Percentiles rank a stretch among this genome's conserved stretches.
Conservation (phyloP, 2,329 filamentous ascomycete species). For the Neofusicoccum laricinum region DNA sequence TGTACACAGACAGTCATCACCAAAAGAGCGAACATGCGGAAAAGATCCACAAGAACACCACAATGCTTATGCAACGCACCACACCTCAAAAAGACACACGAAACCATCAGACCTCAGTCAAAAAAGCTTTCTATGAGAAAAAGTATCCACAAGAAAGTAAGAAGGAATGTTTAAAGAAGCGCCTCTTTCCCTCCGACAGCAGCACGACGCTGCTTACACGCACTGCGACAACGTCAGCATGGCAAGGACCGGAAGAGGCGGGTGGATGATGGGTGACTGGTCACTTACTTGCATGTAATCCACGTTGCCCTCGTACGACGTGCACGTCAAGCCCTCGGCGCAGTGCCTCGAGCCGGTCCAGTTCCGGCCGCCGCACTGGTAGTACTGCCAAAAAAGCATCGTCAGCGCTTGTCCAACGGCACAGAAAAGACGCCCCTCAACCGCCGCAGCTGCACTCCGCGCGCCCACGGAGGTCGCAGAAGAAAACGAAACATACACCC, state of each 20-base stretch:
- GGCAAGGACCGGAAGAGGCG: not conserved
- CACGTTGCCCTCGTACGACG: not conserved
- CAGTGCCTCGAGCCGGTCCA: conserved; percentile 22
- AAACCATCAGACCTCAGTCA: not conserved
- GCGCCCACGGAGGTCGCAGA: not conserved
- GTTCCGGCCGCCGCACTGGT: conserved; percentile 23
- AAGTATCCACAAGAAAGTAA: conserved; percentile 9
- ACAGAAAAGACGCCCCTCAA: not conserved
- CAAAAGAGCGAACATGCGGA: too few species aligned
- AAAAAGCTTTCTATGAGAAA: not conserved
- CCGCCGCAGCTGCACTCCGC: too few species aligned
- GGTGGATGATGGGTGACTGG: too few species aligned
- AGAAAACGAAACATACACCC: not conserved
- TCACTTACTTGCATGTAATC: conserved; percentile 4
- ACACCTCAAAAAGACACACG: too few species aligned
- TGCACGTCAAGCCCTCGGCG: conserved; percentile 23
- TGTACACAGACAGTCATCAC: too few species aligned
- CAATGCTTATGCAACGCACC: too few species aligned
- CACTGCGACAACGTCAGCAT: not conserved
- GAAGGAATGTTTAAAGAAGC: not conserved
- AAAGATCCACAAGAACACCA: too few species aligned
- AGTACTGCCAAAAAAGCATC: conserved; percentile 10
- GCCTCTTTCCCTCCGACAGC: not conserved
- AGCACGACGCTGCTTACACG: not conserved
- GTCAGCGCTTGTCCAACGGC: not conserved